Conservation (phyloP, 164 flowering plant species). For the Tetrastigma voinierianum region DNA sequence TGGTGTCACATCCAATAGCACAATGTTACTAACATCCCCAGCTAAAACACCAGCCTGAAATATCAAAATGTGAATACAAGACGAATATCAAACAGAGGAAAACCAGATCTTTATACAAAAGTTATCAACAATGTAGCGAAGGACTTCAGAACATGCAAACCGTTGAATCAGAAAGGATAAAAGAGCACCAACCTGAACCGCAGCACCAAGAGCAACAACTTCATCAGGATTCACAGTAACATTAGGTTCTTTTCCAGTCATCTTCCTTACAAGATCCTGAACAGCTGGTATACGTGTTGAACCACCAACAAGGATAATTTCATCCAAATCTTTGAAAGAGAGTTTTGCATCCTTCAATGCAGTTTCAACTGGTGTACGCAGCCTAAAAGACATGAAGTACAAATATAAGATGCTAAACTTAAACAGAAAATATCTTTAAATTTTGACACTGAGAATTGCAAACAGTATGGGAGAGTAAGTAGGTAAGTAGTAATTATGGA, state of each 20-base stretch:
- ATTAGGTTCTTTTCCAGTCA: conserved; percentile 79
- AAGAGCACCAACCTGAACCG: conserved; percentile 61
- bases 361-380: conserved; percentile 63
- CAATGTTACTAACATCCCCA: conserved; percentile 83
- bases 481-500: too few relatives aligned
- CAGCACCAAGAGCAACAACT: conserved; percentile 92
- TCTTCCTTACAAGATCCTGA: conserved; percentile 67
- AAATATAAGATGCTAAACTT: too few relatives aligned
- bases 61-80: background rate
- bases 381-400: conserved; percentile 28
- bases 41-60: conserved; percentile 73
- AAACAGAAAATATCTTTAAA: too few relatives aligned
- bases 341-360: conserved; percentile 78
- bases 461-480: too few relatives aligned
- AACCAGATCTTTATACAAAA: background rate
- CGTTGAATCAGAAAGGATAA: background rate
- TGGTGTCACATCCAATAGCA: conserved; percentile 69
- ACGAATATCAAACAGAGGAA: background rate
- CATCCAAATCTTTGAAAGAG: conserved; percentile 67
- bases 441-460: too few relatives aligned
- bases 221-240: conserved; percentile 86
- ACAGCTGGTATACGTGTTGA: conserved; percentile 86
- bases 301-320: conserved; percentile 83
- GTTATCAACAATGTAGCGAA: background rate
- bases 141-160: background rate